Base-by-base conservation (phyloP, 768 basidiomycete genomes). In the Mycena crocata region DNA sequence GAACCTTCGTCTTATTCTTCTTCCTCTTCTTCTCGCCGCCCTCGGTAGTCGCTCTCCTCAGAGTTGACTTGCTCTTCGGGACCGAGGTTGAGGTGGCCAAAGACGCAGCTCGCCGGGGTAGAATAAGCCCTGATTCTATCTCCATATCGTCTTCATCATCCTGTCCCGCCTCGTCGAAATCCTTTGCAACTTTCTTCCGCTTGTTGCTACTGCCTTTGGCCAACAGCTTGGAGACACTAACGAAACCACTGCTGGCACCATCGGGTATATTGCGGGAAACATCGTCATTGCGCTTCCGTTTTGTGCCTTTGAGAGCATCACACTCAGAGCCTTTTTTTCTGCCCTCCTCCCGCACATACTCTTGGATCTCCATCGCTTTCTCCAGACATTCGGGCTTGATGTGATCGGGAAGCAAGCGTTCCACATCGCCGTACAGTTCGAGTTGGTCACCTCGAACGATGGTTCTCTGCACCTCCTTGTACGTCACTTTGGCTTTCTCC, bases 371-470 rank as follows among this genome's bases (percentile, higher is more conserved):
- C 89, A 98, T 95, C 24, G 80, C 83, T 79, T 90, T 91, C 79
- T 96, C 93, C 35, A 94, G 78, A 70, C 89, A 91, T 65, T 88
- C 83, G 0, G 96, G 96, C 46, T 91, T 90, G 68, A 91, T 78
- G 67, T 93, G 85, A 39, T 86, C 87, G 0, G 97, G 96, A 4
- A 99, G 81, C 14, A 99, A 82, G 0, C 95, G 92, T 63, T 90
- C 88, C 55, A 97, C 93, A 75, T 99, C 98, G n/a, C 85, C 90
- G 72, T 95, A 99, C 13, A 99, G 85, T 76, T 99, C 96, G 34
- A 98, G 88, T 67, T 92, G 86, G 58, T 93, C 90, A 28, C 95
- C 95, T 59, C 90, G 89, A 52, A 90, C 86, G 75, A 99, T 98
- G 44, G 90, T 86, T 71, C 88, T 90, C 76, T 99, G 97, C 3